Base-by-base conservation (phyloP, 2,329 filamentous ascomycete genomes). In the Cryphonectria japonica region DNA sequence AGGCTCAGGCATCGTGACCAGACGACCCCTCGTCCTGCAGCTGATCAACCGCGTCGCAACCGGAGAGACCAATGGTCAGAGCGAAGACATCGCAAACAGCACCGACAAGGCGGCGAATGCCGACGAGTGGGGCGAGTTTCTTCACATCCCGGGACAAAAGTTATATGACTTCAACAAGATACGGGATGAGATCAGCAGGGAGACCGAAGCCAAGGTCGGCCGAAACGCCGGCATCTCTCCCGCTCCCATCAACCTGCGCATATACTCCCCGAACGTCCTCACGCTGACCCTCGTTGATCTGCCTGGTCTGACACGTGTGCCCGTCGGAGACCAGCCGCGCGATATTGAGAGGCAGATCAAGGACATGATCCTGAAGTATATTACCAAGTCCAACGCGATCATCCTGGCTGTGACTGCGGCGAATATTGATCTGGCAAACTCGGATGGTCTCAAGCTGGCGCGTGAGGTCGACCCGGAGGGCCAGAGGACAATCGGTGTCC, bases 331-430 rank as follows among this genome's bases (percentile, higher is more conserved):
- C 80, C 96, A 99, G 80, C 96, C 96, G 9, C 91, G 93, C 77
- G 96, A 99, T 79, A 99, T 99, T 78, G 96, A 99, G 86, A 98
- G 98, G 83, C 96, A 99, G 83, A 99, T 96, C 43, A 90, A 95
- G 75, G 97, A 94, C 76, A 88, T 99, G 77, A 98, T 99, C 77
- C 93, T 95, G 69, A 96, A 99, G 84, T 99, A 98, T 80, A 99
- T 98, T 78, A 95, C 95, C 71, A 99, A 99, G 84, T 95, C 96
- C 19, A 99, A 99, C 87, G 98, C 95, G 82, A 97, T 99, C 78
- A 91, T 99, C 75, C 88, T 99, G 67, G 96, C 96, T 43, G 96
- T 99, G 34, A 98, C 96, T 16, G 95, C 96, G 26, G 96, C 96
- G 68, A 99, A 99, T 78, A 95, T 98, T 78, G 96, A 99, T 79